Conservation (phyloP, 1,139 yeast genomes). For the Geotrichum restrictum region DNA sequence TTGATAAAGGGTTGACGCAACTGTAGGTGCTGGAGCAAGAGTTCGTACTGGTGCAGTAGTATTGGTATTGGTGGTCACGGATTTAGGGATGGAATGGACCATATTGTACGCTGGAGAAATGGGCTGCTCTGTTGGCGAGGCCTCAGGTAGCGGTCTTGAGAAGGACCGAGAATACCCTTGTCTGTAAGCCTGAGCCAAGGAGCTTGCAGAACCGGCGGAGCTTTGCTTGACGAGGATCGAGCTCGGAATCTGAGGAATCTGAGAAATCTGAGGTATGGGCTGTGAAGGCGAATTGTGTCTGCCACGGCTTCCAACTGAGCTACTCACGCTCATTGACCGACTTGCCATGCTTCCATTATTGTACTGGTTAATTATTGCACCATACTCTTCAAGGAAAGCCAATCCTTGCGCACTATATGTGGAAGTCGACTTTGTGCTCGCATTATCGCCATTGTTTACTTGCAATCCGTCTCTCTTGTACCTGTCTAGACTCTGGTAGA, state of each 20-base stretch:
- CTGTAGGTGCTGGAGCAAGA: too few species aligned
- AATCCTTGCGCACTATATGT: conserved; percentile 8
- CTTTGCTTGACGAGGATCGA: background rate
- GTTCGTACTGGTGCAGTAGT: too few species aligned
- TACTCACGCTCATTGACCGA: conserved; percentile 7
- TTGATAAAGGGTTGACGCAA: background rate
- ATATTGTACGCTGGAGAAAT: too few species aligned
- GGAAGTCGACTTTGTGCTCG: conserved; percentile 10
- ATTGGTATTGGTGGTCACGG: too few species aligned
- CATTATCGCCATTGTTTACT: background rate
- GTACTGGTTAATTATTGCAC: conserved; percentile 12
- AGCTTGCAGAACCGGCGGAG: background rate
- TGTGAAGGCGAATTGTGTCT: background rate
- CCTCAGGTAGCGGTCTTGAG: background rate
- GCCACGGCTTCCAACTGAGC: background rate
- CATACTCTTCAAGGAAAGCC: conserved; percentile 18
- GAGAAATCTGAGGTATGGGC: background rate
- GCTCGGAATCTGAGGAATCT: background rate
- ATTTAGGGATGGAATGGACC: too few species aligned
- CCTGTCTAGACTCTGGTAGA: background rate
- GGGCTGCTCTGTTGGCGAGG: background rate
- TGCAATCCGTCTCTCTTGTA: background rate
- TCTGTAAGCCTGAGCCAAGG: background rate
- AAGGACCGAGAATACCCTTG: background rate
- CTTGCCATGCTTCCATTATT: background rate